Evolutionary conservation across 106 monocot genomes (phyloP).

Genomic region (Dendrobium nobile): DNA sequence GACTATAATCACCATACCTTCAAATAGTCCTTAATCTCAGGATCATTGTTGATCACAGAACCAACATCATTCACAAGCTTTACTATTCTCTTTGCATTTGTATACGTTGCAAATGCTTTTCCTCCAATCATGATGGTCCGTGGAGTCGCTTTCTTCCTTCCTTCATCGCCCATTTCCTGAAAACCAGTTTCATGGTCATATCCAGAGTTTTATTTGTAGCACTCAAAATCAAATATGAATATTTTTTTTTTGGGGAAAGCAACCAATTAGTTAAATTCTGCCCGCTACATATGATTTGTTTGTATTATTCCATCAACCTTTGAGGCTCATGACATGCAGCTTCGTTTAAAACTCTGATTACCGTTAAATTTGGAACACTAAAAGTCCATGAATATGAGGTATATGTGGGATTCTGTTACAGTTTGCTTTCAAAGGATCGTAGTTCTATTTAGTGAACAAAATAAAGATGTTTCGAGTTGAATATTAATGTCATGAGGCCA

Average conservation of each 20-base stretch:
- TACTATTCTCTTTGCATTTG: slow-evolving; percentile 93
- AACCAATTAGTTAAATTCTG: no score
- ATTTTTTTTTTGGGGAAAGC: neutral
- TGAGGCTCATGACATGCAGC: no score
- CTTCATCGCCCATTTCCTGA: slow-evolving; percentile 80
- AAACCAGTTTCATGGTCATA: slow-evolving; percentile 8
- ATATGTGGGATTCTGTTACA: neutral
- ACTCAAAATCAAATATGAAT: no score
- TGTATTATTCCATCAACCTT: no score
- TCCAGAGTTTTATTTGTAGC: no score
- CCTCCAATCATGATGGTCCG: slow-evolving; percentile 88
- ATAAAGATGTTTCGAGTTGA: neutral
- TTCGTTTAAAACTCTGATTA: neutral
- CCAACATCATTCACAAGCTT: slow-evolving; percentile 96
- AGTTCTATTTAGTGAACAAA: neutral
- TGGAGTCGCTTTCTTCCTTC: slow-evolving; percentile 64
- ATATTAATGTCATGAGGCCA: neutral
- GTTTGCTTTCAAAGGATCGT: neutral
- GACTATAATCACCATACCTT: slow-evolving; percentile 43
- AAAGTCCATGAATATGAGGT: neutral
- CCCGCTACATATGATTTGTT: no score
- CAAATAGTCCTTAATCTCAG: slow-evolving; percentile 54
- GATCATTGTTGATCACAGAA: slow-evolving; percentile 70
- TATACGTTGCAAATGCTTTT: slow-evolving; percentile 96
- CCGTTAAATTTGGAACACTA: neutral